A percentile compares a stretch with the other conserved stretches of the same genome.
These are phyloP conservation scores for Penicillium crystallinum DNA, from an alignment of 495 filamentous ascomycete species.

Conservation along the genomic window DNA sequence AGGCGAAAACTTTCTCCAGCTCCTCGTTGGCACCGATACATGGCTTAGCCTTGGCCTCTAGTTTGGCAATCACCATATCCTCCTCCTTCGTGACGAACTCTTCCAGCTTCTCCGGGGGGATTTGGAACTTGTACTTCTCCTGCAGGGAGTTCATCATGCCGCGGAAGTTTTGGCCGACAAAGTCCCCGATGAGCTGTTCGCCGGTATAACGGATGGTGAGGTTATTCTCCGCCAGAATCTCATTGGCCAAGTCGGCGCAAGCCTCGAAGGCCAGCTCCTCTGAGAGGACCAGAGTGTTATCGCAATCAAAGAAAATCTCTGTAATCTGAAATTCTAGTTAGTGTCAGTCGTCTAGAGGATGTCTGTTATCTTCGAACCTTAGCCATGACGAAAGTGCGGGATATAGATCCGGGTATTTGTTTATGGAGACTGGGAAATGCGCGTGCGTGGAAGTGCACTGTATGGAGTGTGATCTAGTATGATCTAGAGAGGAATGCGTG, in stretches of 20 bases:
- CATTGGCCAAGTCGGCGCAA: constrained; percentile 87
- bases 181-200: constrained; percentile 73
- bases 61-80: constrained; percentile 76
- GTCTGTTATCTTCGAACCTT: constrained; percentile 29
- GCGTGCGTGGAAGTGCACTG: not conserved
- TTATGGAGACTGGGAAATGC: not conserved
- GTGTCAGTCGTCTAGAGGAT: constrained; percentile 2
- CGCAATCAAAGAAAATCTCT: constrained; percentile 89
- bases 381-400: constrained; percentile 35
- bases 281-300: constrained; percentile 94
- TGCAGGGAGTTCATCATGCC: constrained; percentile 78
- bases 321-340: constrained; percentile 53
- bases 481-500: constrained; percentile 1
- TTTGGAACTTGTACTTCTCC: constrained; percentile 67
- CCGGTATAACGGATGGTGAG: constrained; percentile 73
- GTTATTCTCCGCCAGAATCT: constrained; percentile 67
- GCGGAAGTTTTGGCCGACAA: constrained; percentile 95
- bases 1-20: constrained; percentile 58
- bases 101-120: constrained; percentile 64
- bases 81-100: constrained; percentile 74
- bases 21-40: constrained; percentile 70
- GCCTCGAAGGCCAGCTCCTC: constrained; percentile 92
- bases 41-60: constrained; percentile 61
- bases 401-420: constrained; percentile 7
- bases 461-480: not conserved